Conservation (phyloP, 106 monocot species). For the Platanthera guangdongensis region DNA sequence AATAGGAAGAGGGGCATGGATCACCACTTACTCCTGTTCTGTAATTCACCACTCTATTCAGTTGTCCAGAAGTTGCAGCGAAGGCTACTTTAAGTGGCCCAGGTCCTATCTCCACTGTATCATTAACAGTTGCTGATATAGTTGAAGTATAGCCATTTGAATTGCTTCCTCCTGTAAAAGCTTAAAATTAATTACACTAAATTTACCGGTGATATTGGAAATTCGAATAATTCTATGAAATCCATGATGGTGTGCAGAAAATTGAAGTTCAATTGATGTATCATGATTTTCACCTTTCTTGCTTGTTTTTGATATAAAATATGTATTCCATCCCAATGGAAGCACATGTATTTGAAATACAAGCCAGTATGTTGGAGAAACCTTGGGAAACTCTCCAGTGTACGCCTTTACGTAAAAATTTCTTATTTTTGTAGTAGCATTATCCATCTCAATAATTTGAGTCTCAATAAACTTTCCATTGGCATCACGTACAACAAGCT, state of each 20-base stretch:
- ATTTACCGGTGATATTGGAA: background rate
- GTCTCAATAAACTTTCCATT: slow-evolving; percentile 37
- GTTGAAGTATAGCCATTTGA: slow-evolving; percentile 17
- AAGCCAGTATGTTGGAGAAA: slow-evolving; percentile 59
- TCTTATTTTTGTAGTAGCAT: slow-evolving; percentile 37
- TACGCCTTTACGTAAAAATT: slow-evolving; percentile 65
- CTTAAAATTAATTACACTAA: background rate
- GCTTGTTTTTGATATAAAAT: slow-evolving; percentile 43
- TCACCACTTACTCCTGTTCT: slow-evolving; percentile 48
- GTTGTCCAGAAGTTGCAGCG: slow-evolving; percentile 50
- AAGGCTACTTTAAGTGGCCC: slow-evolving; percentile 61
- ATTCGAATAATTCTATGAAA: background rate
- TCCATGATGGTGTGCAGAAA: background rate
- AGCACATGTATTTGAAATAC: slow-evolving; percentile 54
- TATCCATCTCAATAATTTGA: slow-evolving; percentile 59
- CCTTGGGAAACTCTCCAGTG: slow-evolving; percentile 42
- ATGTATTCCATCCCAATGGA: slow-evolving; percentile 72
- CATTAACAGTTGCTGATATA: slow-evolving; percentile 22
- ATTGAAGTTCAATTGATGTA: background rate
- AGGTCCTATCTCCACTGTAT: slow-evolving; percentile 44
- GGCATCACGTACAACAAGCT: slow-evolving; percentile 50
- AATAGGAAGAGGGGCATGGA: background rate
- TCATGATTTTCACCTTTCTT: slow-evolving; percentile 28
- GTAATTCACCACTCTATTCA: slow-evolving; percentile 38
- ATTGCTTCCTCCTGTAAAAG: slow-evolving; percentile 6